Percentiles rank a stretch among this genome's conserved stretches.
These are phyloP conservation scores for Clonostachys chloroleuca DNA, from an alignment of 2,329 filamentous ascomycete species.

Conservation along the genomic window DNA sequence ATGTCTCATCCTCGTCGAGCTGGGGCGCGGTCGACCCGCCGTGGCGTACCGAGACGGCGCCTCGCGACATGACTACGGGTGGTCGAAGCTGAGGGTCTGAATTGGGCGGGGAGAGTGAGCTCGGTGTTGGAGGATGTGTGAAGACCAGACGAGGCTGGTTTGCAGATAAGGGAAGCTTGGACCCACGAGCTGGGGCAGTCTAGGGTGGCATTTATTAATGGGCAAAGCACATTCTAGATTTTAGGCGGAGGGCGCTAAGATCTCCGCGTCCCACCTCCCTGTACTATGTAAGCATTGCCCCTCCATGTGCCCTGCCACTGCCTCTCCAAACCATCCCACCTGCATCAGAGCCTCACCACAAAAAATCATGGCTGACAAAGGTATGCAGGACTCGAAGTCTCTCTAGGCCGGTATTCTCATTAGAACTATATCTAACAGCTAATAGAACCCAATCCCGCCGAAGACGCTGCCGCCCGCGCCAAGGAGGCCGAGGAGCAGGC, in stretches of 20 bases:
- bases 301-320: conserved; percentile 1
- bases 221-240: too few species aligned
- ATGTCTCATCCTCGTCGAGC: conserved; percentile 61
- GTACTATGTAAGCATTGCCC: conserved; percentile 1
- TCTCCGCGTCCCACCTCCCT: not conserved
- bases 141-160: not conserved
- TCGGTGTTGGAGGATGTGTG: not conserved
- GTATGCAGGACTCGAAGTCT: not conserved
- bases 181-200: not conserved
- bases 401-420: not conserved
- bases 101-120: not conserved
- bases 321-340: not conserved
- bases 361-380: conserved; percentile 7
- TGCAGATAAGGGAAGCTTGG: conserved; percentile 1
- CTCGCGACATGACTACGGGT: too few species aligned
- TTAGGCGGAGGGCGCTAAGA: not conserved
- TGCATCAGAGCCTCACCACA: not conserved
- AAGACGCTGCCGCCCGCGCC: conserved; percentile 55
- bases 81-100: not conserved
- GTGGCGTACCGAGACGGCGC: not conserved
- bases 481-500: conserved; percentile 86
- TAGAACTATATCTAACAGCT: conserved; percentile 35
- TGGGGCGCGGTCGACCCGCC: conserved; percentile 6
- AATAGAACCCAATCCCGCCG: conserved; percentile 48
- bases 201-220: not conserved